These are phyloP conservation scores for Salix suchowensis DNA, from an alignment of 345 rosid species.

Conservation along the genomic window DNA sequence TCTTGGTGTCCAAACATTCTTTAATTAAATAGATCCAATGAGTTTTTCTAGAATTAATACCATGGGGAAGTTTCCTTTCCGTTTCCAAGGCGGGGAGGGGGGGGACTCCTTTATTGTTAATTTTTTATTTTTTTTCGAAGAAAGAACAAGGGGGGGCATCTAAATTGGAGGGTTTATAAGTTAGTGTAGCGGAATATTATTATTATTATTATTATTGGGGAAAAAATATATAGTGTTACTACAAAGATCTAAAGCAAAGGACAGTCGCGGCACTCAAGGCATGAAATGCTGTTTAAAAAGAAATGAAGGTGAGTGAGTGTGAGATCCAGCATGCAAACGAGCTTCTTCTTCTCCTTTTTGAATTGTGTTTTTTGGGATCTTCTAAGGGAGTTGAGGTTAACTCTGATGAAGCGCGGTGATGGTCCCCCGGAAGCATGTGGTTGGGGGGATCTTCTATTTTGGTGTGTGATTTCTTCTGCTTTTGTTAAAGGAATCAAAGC, in stretches of 20 bases:
- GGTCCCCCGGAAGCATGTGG: conserved; percentile 61
- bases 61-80: not conserved
- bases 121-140: too few relatives aligned
- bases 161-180: too few relatives aligned
- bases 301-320: conserved; percentile 26
- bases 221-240: conserved; percentile 21
- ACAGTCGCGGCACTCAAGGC: conserved; percentile 34
- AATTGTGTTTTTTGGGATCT: conserved; percentile 50
- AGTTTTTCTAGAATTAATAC: not conserved
- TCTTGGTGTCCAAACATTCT: conserved; percentile 15
- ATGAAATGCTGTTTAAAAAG: conserved; percentile 41
- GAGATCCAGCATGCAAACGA: conserved; percentile 45
- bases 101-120: too few relatives aligned
- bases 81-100: not conserved
- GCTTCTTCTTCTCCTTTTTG: conserved; percentile 12
- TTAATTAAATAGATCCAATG: not conserved
- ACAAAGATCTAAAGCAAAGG: conserved; percentile 22
- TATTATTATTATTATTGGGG: too few relatives aligned
- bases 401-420: conserved; percentile 26
- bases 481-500: conserved; percentile 53
- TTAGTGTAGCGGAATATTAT: too few relatives aligned
- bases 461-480: conserved; percentile 11
- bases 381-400: conserved; percentile 25
- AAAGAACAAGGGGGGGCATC: too few relatives aligned
- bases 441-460: conserved; percentile 14